phyloP scores from a whole-genome alignment of 2,329 filamentous ascomycete species.

The Colletotrichum sansevieriae region DNA sequence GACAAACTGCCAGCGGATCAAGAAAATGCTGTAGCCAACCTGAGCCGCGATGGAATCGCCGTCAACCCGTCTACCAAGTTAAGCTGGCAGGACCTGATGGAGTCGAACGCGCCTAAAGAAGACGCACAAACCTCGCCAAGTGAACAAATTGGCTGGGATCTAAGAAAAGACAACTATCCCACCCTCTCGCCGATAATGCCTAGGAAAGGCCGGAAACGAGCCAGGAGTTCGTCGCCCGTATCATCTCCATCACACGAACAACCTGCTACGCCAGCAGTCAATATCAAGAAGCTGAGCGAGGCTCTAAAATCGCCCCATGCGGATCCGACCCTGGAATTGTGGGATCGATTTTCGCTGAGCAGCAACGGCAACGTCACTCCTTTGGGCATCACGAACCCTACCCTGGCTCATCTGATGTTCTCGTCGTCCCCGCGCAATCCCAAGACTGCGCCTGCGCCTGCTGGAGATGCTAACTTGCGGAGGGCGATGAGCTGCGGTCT shows the following conservation, averaged over 20 bases:
- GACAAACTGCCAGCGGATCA: slow-evolving; percentile 43
- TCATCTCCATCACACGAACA: slow-evolving; percentile 73
- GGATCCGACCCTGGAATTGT: slow-evolving; percentile 80
- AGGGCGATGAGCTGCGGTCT: slow-evolving; percentile 77
- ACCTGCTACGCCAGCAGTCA: slow-evolving; percentile 60
- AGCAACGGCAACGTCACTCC: slow-evolving; percentile 57
- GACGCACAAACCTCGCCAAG: slow-evolving; percentile 68
- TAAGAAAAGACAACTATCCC: slow-evolving; percentile 60
- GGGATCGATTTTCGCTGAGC: slow-evolving; percentile 78
- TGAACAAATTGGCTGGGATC: slow-evolving; percentile 72
- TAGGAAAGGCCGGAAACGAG: slow-evolving; percentile 73
- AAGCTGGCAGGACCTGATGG: slow-evolving; percentile 71
- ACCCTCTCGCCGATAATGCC: slow-evolving; percentile 62
- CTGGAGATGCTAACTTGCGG: slow-evolving; percentile 65
- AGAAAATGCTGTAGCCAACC: slow-evolving; percentile 42
- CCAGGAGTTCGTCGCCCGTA: slow-evolving; percentile 79
- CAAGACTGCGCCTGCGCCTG: slow-evolving; percentile 55
- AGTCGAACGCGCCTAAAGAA: slow-evolving; percentile 57
- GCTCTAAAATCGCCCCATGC: slow-evolving; percentile 75
- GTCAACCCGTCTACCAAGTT: slow-evolving; percentile 48
- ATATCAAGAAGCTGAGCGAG: slow-evolving; percentile 69
- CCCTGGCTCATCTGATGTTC: slow-evolving; percentile 74
- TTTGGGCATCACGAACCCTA: slow-evolving; percentile 65
- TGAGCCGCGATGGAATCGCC: slow-evolving; percentile 29
- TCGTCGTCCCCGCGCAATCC: slow-evolving; percentile 77